These are phyloP conservation scores for Cicer chorassanicum DNA, from an alignment of 306 rosid genomes.

Conservation along the genomic window DNA sequence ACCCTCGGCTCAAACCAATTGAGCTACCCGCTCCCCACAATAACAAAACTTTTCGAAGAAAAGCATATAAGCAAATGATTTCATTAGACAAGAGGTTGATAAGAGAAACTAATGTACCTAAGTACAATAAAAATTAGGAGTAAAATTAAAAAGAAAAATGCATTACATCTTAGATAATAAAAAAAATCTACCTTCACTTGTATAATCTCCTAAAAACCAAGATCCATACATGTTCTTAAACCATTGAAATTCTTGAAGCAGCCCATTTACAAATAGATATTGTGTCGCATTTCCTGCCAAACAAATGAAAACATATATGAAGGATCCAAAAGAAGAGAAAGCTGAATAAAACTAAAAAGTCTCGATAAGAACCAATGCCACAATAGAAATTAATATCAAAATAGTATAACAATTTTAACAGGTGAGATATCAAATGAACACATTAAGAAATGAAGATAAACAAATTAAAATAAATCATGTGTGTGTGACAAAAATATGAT, in stretches of 20 bases:
- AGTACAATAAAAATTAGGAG: slow-evolving; percentile 13
- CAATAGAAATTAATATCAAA: slow-evolving; percentile 16
- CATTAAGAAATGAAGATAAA: slow-evolving; percentile 7
- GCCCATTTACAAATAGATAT: slow-evolving; percentile 67
- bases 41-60: neutral
- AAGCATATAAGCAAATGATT: slow-evolving; percentile 12
- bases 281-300: slow-evolving; percentile 66
- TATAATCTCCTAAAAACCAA: slow-evolving; percentile 93
- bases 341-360: slow-evolving; percentile 14
- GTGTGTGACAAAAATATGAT: slow-evolving; percentile 6
- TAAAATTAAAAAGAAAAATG: slow-evolving; percentile 7
- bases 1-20: no score
- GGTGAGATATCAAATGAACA: neutral
- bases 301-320: slow-evolving; percentile 7
- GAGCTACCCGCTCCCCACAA: no score
- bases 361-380: slow-evolving; percentile 30
- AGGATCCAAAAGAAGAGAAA: slow-evolving; percentile 10
- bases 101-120: neutral
- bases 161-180: slow-evolving; percentile 20
- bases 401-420: neutral
- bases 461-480: slow-evolving; percentile 16
- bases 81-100: neutral
- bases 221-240: slow-evolving; percentile 80
- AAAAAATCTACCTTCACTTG: slow-evolving; percentile 67
- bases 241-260: slow-evolving; percentile 89